phyloP scores from a whole-genome alignment of 805 yeast species.

The Crinitomyces ghanaensis region DNA sequence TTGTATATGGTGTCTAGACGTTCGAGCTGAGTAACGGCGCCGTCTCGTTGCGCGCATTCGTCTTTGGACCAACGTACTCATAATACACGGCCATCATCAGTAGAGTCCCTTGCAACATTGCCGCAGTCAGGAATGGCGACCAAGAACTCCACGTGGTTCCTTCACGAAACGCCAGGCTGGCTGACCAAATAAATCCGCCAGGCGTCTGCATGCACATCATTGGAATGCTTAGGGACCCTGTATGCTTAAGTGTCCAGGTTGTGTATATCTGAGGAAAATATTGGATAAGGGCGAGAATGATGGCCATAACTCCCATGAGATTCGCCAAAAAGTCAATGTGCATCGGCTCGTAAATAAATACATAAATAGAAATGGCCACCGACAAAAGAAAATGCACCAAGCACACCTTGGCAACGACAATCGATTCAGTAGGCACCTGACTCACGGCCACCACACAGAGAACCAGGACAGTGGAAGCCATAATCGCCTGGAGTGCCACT shows the following conservation, averaged over 20 bases:
- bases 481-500: constrained; percentile 49
- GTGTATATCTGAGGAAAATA: constrained; percentile 72
- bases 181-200: constrained; percentile 74
- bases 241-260: constrained; percentile 55
- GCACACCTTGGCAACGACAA: constrained; percentile 11
- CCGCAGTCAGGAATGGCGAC: constrained; percentile 69
- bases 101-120: constrained; percentile 50
- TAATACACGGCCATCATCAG: constrained; percentile 52
- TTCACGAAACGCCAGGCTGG: constrained; percentile 55
- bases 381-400: constrained; percentile 24
- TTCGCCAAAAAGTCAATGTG: constrained; percentile 34
- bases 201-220: constrained; percentile 87
- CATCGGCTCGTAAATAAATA: constrained; percentile 8
- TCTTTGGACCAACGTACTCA: constrained; percentile 10
- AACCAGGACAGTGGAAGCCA: constrained; percentile 41
- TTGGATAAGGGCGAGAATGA: constrained; percentile 54
- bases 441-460: constrained; percentile 19
- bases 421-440: constrained; percentile 4
- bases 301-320: constrained; percentile 52
- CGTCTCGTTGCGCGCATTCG: constrained; percentile 3
- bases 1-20: too few relatives aligned
- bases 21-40: too few relatives aligned
- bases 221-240: constrained; percentile 67
- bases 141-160: constrained; percentile 82
- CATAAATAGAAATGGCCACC: constrained; percentile 11